These are phyloP conservation scores for Euphorbia pulcherrima DNA, from an alignment of 345 rosid genomes.

Conservation along the genomic window DNA sequence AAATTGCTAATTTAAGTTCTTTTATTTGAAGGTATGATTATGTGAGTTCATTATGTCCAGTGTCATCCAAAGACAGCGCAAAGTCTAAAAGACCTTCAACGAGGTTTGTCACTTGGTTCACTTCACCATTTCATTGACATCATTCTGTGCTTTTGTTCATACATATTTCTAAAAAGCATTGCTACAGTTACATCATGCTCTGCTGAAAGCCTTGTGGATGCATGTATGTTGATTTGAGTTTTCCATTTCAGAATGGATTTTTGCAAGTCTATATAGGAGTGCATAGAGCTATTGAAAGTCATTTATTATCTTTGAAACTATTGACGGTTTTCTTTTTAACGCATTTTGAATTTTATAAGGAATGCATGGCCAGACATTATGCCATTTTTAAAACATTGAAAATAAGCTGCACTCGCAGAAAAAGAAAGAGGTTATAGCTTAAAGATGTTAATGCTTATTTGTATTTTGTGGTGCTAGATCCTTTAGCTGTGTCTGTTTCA, in stretches of 20 bases:
- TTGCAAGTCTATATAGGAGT: not conserved
- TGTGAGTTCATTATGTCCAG: slow-evolving; percentile 64
- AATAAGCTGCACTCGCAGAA: too few relatives aligned
- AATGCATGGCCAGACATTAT: too few relatives aligned
- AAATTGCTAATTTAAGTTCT: slow-evolving; percentile 11
- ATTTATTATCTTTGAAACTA: not conserved
- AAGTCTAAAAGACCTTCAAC: slow-evolving; percentile 39
- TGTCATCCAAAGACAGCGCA: slow-evolving; percentile 31
- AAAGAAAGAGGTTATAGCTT: too few relatives aligned
- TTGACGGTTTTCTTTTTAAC: not conserved
- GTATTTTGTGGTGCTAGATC: too few relatives aligned
- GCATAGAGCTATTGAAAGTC: not conserved
- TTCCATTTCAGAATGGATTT: not conserved
- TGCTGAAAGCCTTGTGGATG: not conserved
- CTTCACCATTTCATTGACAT: slow-evolving; percentile 2
- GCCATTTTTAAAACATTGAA: too few relatives aligned
- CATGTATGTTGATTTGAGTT: not conserved
- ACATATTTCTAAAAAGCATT: too few relatives aligned
- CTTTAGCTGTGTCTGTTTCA: too few relatives aligned
- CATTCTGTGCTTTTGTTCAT: not conserved
- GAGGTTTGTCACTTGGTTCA: slow-evolving; percentile 39
- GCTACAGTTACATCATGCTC: not conserved
- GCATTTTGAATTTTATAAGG: too few relatives aligned
- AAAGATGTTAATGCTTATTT: too few relatives aligned
- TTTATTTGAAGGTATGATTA: slow-evolving; percentile 53